These are phyloP conservation scores for Phaeosphaeria sp. DNA, from an alignment of 2,329 filamentous ascomycete genomes.

Conservation along the genomic window DNA sequence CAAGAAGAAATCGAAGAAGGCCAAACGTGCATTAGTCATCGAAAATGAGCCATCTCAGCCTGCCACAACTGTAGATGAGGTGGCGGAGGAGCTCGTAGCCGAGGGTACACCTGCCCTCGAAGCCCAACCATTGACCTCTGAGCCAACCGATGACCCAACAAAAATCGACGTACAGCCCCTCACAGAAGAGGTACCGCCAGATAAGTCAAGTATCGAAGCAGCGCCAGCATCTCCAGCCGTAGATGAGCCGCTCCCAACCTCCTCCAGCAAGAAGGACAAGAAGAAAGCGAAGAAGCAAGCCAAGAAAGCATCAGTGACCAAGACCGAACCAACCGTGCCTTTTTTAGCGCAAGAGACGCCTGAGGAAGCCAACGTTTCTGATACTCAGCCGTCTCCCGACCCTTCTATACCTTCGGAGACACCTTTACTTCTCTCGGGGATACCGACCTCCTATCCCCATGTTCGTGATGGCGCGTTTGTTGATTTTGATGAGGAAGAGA, in stretches of 20 bases:
- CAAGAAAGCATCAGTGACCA: constrained; percentile 4
- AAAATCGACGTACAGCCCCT: background rate
- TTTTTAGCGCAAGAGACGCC: constrained; percentile 43
- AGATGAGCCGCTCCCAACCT: background rate
- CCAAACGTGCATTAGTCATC: constrained; percentile 19
- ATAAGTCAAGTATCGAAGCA: background rate
- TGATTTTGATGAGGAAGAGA: constrained; percentile 17
- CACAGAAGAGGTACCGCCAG: background rate
- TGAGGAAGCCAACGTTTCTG: constrained; percentile 40
- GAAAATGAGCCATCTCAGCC: constrained; percentile 14
- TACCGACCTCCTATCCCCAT: constrained; percentile 38
- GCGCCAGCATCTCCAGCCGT: background rate
- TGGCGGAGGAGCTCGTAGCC: constrained; percentile 1
- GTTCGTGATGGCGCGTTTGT: constrained; percentile 31
- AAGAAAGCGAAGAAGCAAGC: constrained; percentile 28
- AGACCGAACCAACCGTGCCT: constrained; percentile 20
- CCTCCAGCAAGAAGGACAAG: constrained; percentile 17
- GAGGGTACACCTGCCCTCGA: background rate
- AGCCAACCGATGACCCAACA: background rate
- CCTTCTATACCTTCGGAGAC: constrained; percentile 37
- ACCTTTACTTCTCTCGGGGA: constrained; percentile 35
- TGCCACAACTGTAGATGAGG: constrained; percentile 11
- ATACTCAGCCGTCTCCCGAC: constrained; percentile 39
- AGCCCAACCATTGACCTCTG: background rate
- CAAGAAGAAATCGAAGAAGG: constrained; percentile 26